Evolutionary conservation across 345 rosid genomes (phyloP), one percentile per base, ranked within the genome.

Genomic region (Citrus australasica): DNA sequence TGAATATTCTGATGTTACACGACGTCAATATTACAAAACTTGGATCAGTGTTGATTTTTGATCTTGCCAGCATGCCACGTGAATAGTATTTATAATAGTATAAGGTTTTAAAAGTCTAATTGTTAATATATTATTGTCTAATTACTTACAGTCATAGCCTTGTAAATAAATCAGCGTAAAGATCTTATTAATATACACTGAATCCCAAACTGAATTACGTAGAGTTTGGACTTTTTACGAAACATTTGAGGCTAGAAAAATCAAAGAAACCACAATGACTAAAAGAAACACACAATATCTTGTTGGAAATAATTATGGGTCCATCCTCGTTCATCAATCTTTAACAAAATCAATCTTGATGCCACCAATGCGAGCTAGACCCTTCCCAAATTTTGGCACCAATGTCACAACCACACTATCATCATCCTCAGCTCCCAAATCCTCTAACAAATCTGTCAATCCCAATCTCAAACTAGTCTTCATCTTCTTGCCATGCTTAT

Each of bases 391-490:
- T 82, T 60, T 85, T 0, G 93, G 91, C 70, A 80, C 91, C 79
- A 88, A 75, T n/a, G 88, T 87, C 48, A 88, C 91, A 27, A 84
- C 35, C 40, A 90, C 77, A 48, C 77, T 82, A 1, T 90, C 90
- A 69, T 90, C 93, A 33, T 78, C 89, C 8, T 88, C 90, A n/a
- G 82, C 84, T 7, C 24, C 84, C 81, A 90, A 71, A 56, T 88
- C 93, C 73, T 90, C 90, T 78, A 90, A 56, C 86, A 85, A 69
- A 63, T 88, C 90, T 0, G 88, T 85, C 0, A 90, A 61, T 63
- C 87, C 91, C 21, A 90, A 35, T 74, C 83, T 82, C 79, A 87
- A 67, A 22, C 58, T 1, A 14, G 93, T 90, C 40, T 55, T 81
- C 67, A 65, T 79, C 74, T 82, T 87, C 85, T 80, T 88, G 63